phyloP scores from a whole-genome alignment of 75 land plant species.

The Larix kaempferi region DNA sequence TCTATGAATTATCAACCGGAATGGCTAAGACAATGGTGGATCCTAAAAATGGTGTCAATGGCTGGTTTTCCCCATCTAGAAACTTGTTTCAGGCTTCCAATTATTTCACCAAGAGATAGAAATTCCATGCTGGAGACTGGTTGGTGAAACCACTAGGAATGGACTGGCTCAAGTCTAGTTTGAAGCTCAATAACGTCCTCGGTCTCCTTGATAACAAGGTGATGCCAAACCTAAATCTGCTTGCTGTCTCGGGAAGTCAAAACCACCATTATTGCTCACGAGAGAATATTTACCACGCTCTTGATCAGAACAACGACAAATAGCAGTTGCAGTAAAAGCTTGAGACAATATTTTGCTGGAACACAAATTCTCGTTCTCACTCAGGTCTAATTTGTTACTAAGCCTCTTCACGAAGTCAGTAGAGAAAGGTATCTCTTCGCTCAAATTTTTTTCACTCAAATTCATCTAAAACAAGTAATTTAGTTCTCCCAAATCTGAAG shows the following conservation, averaged over 20 bases:
- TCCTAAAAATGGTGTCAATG: slow-evolving; percentile 29
- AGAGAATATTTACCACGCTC: too few relatives aligned
- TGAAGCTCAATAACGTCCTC: too few relatives aligned
- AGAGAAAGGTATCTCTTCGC: slow-evolving; percentile 30
- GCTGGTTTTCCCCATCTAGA: slow-evolving; percentile 36
- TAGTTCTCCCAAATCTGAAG: slow-evolving; percentile 15
- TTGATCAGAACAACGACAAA: not conserved
- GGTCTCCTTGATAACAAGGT: slow-evolving; percentile 73
- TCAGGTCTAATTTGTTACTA: slow-evolving; percentile 26
- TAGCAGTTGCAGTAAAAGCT: not conserved
- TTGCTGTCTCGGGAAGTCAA: too few relatives aligned
- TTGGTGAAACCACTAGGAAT: slow-evolving; percentile 41
- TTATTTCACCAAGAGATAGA: slow-evolving; percentile 28
- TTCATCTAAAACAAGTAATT: slow-evolving; percentile 31
- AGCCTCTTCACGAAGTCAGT: slow-evolving; percentile 20
- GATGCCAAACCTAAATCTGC: not conserved
- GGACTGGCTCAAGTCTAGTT: slow-evolving; percentile 77
- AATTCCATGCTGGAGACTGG: slow-evolving; percentile 25
- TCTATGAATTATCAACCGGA: too few relatives aligned
- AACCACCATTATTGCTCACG: too few relatives aligned
- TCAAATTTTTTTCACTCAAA: slow-evolving; percentile 28
- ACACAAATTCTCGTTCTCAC: slow-evolving; percentile 27
- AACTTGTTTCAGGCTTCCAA: slow-evolving; percentile 19
- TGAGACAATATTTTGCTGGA: not conserved
- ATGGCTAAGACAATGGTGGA: too few relatives aligned